Evolutionary conservation across 1,284 basidiomycete genomes (phyloP), one percentile per base, ranked within the genome.

Genomic region (Somion occarium): DNA sequence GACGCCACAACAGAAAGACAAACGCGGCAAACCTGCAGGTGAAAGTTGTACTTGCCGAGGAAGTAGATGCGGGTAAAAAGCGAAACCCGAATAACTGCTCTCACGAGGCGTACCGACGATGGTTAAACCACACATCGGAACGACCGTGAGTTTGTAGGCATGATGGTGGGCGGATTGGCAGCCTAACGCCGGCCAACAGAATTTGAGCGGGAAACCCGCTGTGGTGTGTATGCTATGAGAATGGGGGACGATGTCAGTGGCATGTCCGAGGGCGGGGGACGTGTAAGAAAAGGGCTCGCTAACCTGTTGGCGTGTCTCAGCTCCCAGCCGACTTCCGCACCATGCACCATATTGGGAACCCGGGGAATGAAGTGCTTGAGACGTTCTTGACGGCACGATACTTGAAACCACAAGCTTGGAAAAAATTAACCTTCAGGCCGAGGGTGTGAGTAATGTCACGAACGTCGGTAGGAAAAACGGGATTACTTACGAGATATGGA

Each of bases 301-400:
- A n/a, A n/a, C n/a, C n/a, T n/a, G n/a, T n/a, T n/a, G n/a, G n/a
- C n/a, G 15, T 34, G 30, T 34, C 15, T 34, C 30, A 34, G 7
- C 30, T 34, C 7, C 30, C 30, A 7, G 7, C 30, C 15, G 59
- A 59, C 9, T 65, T 60, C 37, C 61, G 50, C 19, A 56, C 54
- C 55, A 61, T 56, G 26, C 59, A 59, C 64, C 64, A 65, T 24
- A 65, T 57, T 13, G 64, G 61, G 49, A 65, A 65, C 30, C 64
- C 64, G 5, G 59, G 51, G 11, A 54, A 57, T 34, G 55, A 54
- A 25, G 49, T 53, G 18, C 58, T 56, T 34, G 56, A 51, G 45
- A 64, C 58, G 56, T 65, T 65, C 54, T 62, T 63, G 18, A 65
- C 64, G 4, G 56, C 51, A 18, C 61, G 56, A 50, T 65, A 59